These are phyloP conservation scores for Kokia cookei DNA, from an alignment of 441 rosid genomes.

Conservation along the genomic window DNA sequence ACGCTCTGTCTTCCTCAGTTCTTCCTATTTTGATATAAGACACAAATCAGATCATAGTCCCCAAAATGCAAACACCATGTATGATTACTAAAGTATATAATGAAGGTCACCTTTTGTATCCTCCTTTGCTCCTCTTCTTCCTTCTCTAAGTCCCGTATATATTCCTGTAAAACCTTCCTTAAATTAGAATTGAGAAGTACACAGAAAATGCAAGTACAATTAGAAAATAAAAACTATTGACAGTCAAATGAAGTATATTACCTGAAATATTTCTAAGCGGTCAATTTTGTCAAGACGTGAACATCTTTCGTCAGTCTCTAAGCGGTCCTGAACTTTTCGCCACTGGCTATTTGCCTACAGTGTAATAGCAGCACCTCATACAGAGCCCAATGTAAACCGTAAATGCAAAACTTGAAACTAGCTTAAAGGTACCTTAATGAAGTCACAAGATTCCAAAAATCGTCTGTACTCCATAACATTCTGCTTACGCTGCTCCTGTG, in stretches of 20 bases:
- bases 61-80: conserved; percentile 2
- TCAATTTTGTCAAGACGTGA: conserved; percentile 64
- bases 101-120: conserved; percentile 50
- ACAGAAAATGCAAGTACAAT: neutral
- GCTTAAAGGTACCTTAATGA: conserved; percentile 49
- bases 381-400: neutral
- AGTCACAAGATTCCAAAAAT: conserved; percentile 61
- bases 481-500: conserved; percentile 53
- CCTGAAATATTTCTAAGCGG: conserved; percentile 69
- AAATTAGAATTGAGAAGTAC: conserved; percentile 18
- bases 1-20: conserved; percentile 58
- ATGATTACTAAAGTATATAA: conserved; percentile 3
- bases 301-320: conserved; percentile 71
- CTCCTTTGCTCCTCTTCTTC: conserved; percentile 71
- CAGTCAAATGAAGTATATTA: conserved; percentile 8
- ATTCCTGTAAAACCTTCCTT: conserved; percentile 38
- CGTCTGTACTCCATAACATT: conserved; percentile 47
- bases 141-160: conserved; percentile 52
- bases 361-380: neutral
- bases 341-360: conserved; percentile 65
- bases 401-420: conserved; percentile 11
- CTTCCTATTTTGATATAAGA: conserved; percentile 44
- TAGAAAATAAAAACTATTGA: neutral
- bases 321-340: conserved; percentile 74
- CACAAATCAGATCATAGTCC: conserved; percentile 2